Evolutionary conservation across 306 rosid genomes (phyloP), one percentile per base, ranked within the genome.

Genomic region (Lathyrus oleraceus): DNA sequence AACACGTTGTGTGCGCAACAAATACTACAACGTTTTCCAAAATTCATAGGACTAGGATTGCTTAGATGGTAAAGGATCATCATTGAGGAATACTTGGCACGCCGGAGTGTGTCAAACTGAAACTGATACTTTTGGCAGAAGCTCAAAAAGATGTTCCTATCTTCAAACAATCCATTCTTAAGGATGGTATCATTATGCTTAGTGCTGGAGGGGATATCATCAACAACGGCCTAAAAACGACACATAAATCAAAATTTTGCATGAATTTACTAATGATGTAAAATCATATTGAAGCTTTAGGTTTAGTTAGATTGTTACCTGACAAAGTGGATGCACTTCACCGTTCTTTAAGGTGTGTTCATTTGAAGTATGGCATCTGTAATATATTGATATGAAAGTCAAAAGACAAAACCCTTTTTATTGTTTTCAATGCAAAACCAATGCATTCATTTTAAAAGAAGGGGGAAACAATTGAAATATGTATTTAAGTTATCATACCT

Each of bases 71-170:
- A 36, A 23, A 88, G 74, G 65, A 84, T 80, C 85, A 81, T 88
- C 79, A 81, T 81, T 38, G 92, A 70, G 44, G 97, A 84, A 80
- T 85, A 79, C 87, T 86, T 88, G 16, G 92, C 95, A 61, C 78
- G 82, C 20, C 87, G 85, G 48, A 80, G 87, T 10, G 90, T 77
- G 72, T 86, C 91, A 75, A 84, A 86, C 58, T 88, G 90, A 69
- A 79, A 76, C 42, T 27, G 78, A 15, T 81, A 80, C 39, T 65
- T 74, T 43, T 82, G 81, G 40, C 91, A 90, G 61, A 78, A 82
- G 67, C 36, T 79, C 82, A 85, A 65, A 70, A 90, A 78, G 51
- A 52, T 61, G 17, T 42, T 28, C 75, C 91, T 82, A 38, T 57
- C 67, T 30, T 78, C 75, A 28, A 85, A 70, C 16, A 89, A 69